Evolutionary conservation across 768 basidiomycete species (phyloP).

Genomic region (Neoboletus brunneissimus): DNA sequence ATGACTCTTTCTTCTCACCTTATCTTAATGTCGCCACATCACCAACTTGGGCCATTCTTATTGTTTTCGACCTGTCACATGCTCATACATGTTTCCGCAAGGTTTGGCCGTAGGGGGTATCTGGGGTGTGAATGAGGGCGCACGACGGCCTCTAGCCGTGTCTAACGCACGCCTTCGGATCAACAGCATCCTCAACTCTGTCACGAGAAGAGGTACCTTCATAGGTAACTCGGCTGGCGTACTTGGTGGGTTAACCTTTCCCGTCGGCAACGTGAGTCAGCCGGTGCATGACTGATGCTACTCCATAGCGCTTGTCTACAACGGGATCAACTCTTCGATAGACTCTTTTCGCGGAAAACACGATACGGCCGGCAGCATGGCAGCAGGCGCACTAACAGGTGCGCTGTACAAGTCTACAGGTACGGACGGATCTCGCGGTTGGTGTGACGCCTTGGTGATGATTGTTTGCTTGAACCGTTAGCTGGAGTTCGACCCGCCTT

Average conservation of each 20-base stretch:
- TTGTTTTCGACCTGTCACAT: slow-evolving; percentile 81
- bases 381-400: slow-evolving; percentile 87
- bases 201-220: slow-evolving; percentile 95
- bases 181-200: slow-evolving; percentile 95
- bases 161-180: slow-evolving; percentile 86
- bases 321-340: slow-evolving; percentile 92
- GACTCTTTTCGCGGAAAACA: slow-evolving; percentile 88
- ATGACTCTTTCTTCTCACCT: slow-evolving; percentile 57
- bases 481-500: slow-evolving; percentile 91
- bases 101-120: slow-evolving; percentile 92
- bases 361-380: slow-evolving; percentile 88
- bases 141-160: slow-evolving; percentile 80
- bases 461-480: slow-evolving; percentile 42
- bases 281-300: slow-evolving; percentile 38
- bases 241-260: slow-evolving; percentile 66
- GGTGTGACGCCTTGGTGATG: slow-evolving; percentile 38
- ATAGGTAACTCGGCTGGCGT: slow-evolving; percentile 98
- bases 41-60: slow-evolving; percentile 65
- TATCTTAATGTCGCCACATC: slow-evolving; percentile 56
- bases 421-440: slow-evolving; percentile 43
- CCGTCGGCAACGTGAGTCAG: slow-evolving; percentile 26
- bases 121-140: slow-evolving; percentile 96
- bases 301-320: slow-evolving; percentile 87
- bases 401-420: slow-evolving; percentile 93
- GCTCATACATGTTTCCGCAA: slow-evolving; percentile 60